A percentile compares a stretch with the other conserved stretches of the same genome.
These are phyloP conservation scores for Pseudogymnoascus sp. DNA, from an alignment of 2,329 filamentous ascomycete species.

Conservation along the genomic window DNA sequence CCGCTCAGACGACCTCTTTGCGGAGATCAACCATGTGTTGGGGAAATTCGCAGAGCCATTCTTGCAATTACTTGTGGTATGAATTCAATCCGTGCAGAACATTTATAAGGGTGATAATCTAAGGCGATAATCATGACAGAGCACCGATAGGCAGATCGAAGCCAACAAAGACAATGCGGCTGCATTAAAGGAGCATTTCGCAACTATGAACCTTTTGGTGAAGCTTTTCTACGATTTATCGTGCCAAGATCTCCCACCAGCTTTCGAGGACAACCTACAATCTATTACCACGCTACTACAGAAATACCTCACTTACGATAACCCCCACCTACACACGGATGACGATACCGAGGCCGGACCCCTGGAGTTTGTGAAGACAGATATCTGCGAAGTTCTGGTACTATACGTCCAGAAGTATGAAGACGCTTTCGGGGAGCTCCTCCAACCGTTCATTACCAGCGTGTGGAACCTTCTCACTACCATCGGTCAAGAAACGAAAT, in stretches of 20 bases:
- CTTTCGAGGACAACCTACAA: slow-evolving; percentile 82
- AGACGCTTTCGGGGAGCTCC: slow-evolving; percentile 78
- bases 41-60: slow-evolving; percentile 78
- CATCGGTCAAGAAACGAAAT: slow-evolving; percentile 81
- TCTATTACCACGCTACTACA: slow-evolving; percentile 73
- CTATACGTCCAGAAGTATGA: slow-evolving; percentile 93
- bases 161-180: slow-evolving; percentile 69
- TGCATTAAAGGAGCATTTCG: slow-evolving; percentile 69
- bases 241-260: slow-evolving; percentile 90
- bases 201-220: slow-evolving; percentile 78
- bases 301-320: slow-evolving; percentile 89
- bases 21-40: slow-evolving; percentile 94
- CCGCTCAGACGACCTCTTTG: slow-evolving; percentile 84
- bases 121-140: slow-evolving; percentile 32
- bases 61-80: slow-evolving; percentile 67
- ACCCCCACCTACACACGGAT: slow-evolving; percentile 71
- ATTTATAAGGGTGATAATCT: slow-evolving; percentile 2
- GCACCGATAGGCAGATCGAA: slow-evolving; percentile 64
- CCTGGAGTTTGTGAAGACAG: slow-evolving; percentile 81
- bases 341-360: slow-evolving; percentile 85
- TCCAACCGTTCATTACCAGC: slow-evolving; percentile 77
- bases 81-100: slow-evolving; percentile 19
- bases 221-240: slow-evolving; percentile 95
- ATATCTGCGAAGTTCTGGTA: slow-evolving; percentile 84
- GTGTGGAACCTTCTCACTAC: slow-evolving; percentile 88